Percentiles rank a stretch among this genome's conserved stretches.
phyloP scores from a whole-genome alignment of 2,329 filamentous ascomycete genomes.

The Mycosphaerella arachidis region DNA sequence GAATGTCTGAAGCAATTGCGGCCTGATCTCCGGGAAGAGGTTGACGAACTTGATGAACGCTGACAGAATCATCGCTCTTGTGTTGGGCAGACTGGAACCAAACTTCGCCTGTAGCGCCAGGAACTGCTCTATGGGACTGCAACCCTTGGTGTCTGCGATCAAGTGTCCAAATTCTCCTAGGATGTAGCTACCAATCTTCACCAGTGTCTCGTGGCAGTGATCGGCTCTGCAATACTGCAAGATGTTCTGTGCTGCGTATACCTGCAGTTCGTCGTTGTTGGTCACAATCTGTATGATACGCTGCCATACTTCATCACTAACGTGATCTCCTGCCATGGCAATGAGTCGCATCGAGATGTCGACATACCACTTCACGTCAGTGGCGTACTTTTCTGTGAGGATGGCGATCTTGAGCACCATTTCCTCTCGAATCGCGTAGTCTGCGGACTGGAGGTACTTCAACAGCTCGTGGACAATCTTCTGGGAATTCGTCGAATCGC shows the following conservation, averaged over 20 bases:
- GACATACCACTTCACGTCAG: conserved; percentile 98
- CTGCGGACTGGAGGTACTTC: conserved; percentile 90
- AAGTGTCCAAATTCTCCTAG: conserved; percentile 95
- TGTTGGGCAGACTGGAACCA: conserved; percentile 79
- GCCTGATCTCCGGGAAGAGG: conserved; percentile 96
- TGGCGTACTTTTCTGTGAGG: conserved; percentile 95
- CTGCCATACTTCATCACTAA: conserved; percentile 99
- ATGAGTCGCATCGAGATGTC: conserved; percentile 93
- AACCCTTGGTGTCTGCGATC: conserved; percentile 85
- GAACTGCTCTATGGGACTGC: conserved; percentile 96
- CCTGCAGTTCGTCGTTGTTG: conserved; percentile 96
- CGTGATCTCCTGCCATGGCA: conserved; percentile 94
- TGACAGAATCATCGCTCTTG: conserved; percentile 88
- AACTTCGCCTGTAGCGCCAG: conserved; percentile 88
- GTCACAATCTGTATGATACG: conserved; percentile 98
- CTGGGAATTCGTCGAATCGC: conserved; percentile 88
- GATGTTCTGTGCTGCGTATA: conserved; percentile 91
- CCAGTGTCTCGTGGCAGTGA: conserved; percentile 91
- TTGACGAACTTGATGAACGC: conserved; percentile 98
- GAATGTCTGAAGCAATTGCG: conserved; percentile 86
- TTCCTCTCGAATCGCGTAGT: conserved; percentile 96
- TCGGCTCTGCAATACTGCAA: conserved; percentile 88
- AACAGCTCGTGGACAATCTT: conserved; percentile 90
- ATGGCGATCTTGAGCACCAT: conserved; percentile 99
- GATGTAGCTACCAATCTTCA: conserved; percentile 96